These are phyloP conservation scores for Cylindrotheca fusiformis DNA, from an alignment of 108 stramenopile species.

Conservation along the genomic window DNA sequence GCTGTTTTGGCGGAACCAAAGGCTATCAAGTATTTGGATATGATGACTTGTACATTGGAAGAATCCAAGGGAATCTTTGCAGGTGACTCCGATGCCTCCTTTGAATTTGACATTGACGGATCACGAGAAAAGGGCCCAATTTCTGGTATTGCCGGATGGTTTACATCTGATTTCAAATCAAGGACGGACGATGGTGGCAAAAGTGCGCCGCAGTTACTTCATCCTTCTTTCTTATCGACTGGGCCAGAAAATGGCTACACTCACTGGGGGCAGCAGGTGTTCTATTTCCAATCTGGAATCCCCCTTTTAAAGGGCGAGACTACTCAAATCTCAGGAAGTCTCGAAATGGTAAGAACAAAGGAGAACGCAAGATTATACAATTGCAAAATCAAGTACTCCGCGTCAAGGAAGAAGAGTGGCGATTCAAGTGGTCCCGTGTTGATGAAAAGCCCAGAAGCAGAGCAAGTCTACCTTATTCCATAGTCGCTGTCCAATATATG, in stretches of 20 bases:
- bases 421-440: conserved; percentile 50
- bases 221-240: conserved; percentile 87
- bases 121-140: conserved; percentile 51
- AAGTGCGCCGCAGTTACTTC: conserved; percentile 64
- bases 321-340: conserved; percentile 61
- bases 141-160: conserved; percentile 97
- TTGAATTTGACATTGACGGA: conserved; percentile 77
- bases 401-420: conserved; percentile 53
- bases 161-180: conserved; percentile 91
- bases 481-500: conserved; percentile 12
- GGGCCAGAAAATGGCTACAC: conserved; percentile 96
- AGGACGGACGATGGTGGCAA: conserved; percentile 69
- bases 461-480: conserved; percentile 84
- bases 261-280: conserved; percentile 98
- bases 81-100: conserved; percentile 45
- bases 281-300: conserved; percentile 75
- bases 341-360: conserved; percentile 87
- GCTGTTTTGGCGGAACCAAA: conserved; percentile 80
- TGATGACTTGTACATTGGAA: conserved; percentile 92
- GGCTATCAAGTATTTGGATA: conserved; percentile 80
- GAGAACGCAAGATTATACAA: conserved; percentile 92
- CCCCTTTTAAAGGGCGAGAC: conserved; percentile 69
- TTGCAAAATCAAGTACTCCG: conserved; percentile 45
- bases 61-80: conserved; percentile 81
- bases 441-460: conserved; percentile 63